Evolutionary conservation across 805 yeast species (phyloP).

Genomic region (Sungouiozyma intestinalis): DNA sequence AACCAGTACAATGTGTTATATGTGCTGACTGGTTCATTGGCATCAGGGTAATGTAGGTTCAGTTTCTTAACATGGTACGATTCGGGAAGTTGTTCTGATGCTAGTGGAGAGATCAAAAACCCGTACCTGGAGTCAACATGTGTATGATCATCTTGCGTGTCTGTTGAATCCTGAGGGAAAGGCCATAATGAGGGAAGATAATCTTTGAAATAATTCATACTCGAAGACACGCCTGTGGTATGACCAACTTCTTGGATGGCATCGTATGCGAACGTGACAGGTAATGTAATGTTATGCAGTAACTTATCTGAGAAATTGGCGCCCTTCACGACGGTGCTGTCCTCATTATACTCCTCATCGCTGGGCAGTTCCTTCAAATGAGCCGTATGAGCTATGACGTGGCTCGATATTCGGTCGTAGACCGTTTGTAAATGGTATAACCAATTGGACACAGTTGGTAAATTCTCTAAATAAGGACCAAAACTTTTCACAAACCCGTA

Average conservation of each 20-base stretch:
- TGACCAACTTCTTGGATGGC: slow-evolving; percentile 28
- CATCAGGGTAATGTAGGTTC: slow-evolving; percentile 10
- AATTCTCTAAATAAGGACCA: slow-evolving; percentile 13
- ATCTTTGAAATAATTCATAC: slow-evolving; percentile 21
- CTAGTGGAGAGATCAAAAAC: slow-evolving; percentile 23
- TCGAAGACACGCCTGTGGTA: slow-evolving; percentile 25
- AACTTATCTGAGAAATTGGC: slow-evolving; percentile 11
- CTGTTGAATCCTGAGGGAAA: not conserved
- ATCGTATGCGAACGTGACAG: slow-evolving; percentile 26
- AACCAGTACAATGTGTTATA: slow-evolving; percentile 25
- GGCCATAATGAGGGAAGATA: slow-evolving; percentile 19
- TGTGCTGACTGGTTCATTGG: slow-evolving; percentile 3
- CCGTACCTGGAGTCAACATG: slow-evolving; percentile 14
- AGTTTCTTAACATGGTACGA: slow-evolving; percentile 17
- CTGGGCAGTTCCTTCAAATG: slow-evolving; percentile 17
- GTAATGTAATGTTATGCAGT: slow-evolving; percentile 23
- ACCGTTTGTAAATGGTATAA: slow-evolving; percentile 21
- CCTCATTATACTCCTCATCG: slow-evolving; percentile 4
- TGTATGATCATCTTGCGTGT: not conserved
- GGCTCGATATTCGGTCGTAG: slow-evolving; percentile 21
- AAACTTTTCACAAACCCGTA: slow-evolving; percentile 25
- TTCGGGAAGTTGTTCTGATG: slow-evolving; percentile 15
- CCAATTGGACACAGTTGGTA: slow-evolving; percentile 26
- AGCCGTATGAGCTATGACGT: slow-evolving; percentile 20
- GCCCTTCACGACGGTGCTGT: slow-evolving; percentile 1